Percentiles rank a stretch among this genome's conserved stretches.
Conservation (phyloP, 331 rosid genomes). For the Rhamnella rubrinervis region DNA sequence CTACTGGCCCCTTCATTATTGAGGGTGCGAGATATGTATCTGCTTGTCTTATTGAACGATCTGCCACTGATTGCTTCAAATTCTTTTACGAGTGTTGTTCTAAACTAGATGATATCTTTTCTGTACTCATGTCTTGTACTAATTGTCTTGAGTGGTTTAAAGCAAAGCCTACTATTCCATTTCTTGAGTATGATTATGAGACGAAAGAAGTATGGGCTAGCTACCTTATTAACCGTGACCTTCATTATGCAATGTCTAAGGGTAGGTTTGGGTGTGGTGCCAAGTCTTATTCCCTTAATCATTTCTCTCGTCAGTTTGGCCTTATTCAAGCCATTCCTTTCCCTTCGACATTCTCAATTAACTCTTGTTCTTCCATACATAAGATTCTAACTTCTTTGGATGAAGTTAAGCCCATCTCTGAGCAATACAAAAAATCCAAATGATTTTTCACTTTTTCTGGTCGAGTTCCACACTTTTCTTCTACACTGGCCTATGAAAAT, state of each 20-base stretch:
- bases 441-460: too few relatives aligned
- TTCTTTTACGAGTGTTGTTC: background rate
- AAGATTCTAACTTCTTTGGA: too few relatives aligned
- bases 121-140: too few relatives aligned
- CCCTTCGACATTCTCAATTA: too few relatives aligned
- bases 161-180: background rate
- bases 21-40: too few relatives aligned
- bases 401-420: too few relatives aligned
- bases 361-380: too few relatives aligned
- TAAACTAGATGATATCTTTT: background rate
- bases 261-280: background rate
- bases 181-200: accelerated
- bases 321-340: background rate
- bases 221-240: background rate
- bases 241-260: background rate
- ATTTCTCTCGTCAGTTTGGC: background rate
- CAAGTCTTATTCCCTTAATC: background rate
- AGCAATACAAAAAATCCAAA: too few relatives aligned
- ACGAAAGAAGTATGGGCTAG: background rate
- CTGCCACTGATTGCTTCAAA: background rate
- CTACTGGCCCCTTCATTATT: background rate
- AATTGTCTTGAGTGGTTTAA: background rate
- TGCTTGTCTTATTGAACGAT: background rate
- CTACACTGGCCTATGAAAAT: too few relatives aligned
- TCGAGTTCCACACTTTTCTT: too few relatives aligned